phyloP scores from a whole-genome alignment of 2,329 filamentous ascomycete species.

The Scleromitrula shiraiana region DNA sequence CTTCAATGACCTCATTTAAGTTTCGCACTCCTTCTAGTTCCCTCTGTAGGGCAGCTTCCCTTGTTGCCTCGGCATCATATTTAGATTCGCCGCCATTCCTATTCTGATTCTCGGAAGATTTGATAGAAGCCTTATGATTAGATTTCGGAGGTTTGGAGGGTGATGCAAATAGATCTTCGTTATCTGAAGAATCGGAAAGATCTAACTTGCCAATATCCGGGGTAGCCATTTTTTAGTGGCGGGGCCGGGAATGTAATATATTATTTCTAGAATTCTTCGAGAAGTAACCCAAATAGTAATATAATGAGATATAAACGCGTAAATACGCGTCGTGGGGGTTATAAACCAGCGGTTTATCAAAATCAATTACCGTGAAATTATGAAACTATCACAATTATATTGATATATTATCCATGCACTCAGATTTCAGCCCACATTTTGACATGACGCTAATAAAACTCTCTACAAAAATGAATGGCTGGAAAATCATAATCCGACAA shows the following conservation, averaged over 20 bases:
- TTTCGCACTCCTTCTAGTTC: slow-evolving; percentile 78
- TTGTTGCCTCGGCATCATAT: slow-evolving; percentile 57
- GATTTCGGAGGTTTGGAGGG: slow-evolving; percentile 36
- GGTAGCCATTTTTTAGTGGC: slow-evolving; percentile 27
- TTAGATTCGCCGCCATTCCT: slow-evolving; percentile 42
- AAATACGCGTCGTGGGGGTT: neutral
- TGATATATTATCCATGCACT: neutral
- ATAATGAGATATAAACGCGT: neutral
- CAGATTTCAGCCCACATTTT: neutral
- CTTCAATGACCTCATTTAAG: slow-evolving; percentile 83
- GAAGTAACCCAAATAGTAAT: neutral
- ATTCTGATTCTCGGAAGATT: slow-evolving; percentile 19
- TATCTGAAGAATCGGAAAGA: slow-evolving; percentile 44
- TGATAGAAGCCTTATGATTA: slow-evolving; percentile 14
- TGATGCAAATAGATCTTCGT: slow-evolving; percentile 50
- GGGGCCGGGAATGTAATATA: neutral
- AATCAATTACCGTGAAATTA: neutral
- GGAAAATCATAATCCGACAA: slow-evolving; percentile 1
- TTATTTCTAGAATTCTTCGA: neutral
- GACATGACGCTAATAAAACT: neutral
- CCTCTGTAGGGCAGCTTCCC: slow-evolving; percentile 64
- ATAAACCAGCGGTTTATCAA: too few relatives aligned
- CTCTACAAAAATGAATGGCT: slow-evolving; percentile 8
- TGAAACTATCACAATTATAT: too few relatives aligned
- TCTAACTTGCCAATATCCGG: slow-evolving; percentile 43